Evolutionary conservation across 495 filamentous ascomycete species (phyloP).

Genomic region (Aspergillus taichungensis): DNA sequence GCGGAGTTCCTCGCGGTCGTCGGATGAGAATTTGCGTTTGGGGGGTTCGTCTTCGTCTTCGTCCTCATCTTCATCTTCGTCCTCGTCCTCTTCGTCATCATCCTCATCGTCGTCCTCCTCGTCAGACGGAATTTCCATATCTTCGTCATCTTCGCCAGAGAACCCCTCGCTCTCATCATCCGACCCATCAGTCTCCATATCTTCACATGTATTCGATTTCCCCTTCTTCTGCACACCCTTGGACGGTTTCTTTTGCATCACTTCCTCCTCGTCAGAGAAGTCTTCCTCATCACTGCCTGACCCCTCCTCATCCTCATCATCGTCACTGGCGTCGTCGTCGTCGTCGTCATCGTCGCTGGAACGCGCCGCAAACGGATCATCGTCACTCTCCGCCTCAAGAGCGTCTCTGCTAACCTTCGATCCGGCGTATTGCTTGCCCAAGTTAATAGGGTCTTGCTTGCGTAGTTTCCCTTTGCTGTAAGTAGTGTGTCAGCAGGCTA

Average conservation of each 20-base stretch:
- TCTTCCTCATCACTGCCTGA: slow-evolving; percentile 34
- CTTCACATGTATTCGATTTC: slow-evolving; percentile 10
- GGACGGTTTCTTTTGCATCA: slow-evolving; percentile 17
- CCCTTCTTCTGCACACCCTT: slow-evolving; percentile 36
- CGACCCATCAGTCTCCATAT: slow-evolving; percentile 13
- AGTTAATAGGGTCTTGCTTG: slow-evolving; percentile 50
- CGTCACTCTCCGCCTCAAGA: slow-evolving; percentile 43
- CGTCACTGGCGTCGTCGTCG: slow-evolving; percentile 41
- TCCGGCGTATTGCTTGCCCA: slow-evolving; percentile 77
- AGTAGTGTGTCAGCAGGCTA: slow-evolving; percentile 3
- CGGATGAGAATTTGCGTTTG: slow-evolving; percentile 11
- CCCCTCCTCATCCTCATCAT: slow-evolving; percentile 46
- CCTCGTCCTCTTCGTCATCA: slow-evolving; percentile 25
- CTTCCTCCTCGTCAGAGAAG: slow-evolving; percentile 21
- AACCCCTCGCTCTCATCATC: slow-evolving; percentile 13
- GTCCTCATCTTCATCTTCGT: slow-evolving; percentile 25
- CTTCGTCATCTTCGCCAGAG: slow-evolving; percentile 20
- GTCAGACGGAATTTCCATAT: slow-evolving; percentile 22
- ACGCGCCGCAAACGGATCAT: slow-evolving; percentile 34
- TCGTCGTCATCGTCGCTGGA: slow-evolving; percentile 31
- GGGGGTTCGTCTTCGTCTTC: slow-evolving; percentile 24
- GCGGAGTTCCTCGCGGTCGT: slow-evolving; percentile 50
- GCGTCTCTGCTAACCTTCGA: slow-evolving; percentile 66
- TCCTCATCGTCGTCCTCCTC: slow-evolving; percentile 36
- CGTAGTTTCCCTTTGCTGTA: slow-evolving; percentile 76